Conservation (phyloP, 495 filamentous ascomycete genomes). For the Choiromyces venosus region DNA sequence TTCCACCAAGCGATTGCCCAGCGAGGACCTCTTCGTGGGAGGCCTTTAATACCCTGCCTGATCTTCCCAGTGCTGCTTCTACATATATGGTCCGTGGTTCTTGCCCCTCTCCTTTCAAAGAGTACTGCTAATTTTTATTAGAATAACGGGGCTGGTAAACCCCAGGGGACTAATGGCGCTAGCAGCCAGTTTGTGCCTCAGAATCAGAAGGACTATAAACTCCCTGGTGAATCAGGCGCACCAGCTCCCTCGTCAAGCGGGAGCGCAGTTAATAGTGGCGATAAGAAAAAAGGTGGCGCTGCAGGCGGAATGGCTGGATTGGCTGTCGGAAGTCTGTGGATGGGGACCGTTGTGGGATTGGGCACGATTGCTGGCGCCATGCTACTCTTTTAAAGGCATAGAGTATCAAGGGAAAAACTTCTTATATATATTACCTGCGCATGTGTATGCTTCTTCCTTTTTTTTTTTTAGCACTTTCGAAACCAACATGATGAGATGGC, state of each 20-base stretch:
- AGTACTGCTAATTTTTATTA: background rate
- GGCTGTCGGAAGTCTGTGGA: constrained; percentile 23
- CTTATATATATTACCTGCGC: background rate
- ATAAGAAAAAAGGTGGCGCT: background rate
- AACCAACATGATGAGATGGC: background rate
- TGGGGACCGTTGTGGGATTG: constrained; percentile 23
- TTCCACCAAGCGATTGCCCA: constrained; percentile 64
- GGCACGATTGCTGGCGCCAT: constrained; percentile 25
- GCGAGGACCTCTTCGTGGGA: constrained; percentile 64
- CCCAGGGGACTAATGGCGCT: constrained; percentile 22
- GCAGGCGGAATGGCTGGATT: constrained; percentile 19
- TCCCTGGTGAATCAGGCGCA: background rate
- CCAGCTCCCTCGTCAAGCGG: background rate
- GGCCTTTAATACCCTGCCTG: constrained; percentile 65
- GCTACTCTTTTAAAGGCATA: constrained; percentile 27
- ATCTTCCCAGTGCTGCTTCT: constrained; percentile 62
- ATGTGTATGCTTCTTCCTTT: background rate
- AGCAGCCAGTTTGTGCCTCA: constrained; percentile 22
- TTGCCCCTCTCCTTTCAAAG: background rate
- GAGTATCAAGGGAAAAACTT: background rate
- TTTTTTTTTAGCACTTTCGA: background rate
- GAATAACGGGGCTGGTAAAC: constrained; percentile 24
- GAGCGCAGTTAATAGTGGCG: no score
- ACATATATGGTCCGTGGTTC: constrained; percentile 21
- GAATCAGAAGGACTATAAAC: constrained; percentile 7